A percentile compares a stretch with the other conserved stretches of the same genome.
These are phyloP conservation scores for Neonectria faginata DNA, from an alignment of 2,329 filamentous ascomycete species.

Conservation along the genomic window DNA sequence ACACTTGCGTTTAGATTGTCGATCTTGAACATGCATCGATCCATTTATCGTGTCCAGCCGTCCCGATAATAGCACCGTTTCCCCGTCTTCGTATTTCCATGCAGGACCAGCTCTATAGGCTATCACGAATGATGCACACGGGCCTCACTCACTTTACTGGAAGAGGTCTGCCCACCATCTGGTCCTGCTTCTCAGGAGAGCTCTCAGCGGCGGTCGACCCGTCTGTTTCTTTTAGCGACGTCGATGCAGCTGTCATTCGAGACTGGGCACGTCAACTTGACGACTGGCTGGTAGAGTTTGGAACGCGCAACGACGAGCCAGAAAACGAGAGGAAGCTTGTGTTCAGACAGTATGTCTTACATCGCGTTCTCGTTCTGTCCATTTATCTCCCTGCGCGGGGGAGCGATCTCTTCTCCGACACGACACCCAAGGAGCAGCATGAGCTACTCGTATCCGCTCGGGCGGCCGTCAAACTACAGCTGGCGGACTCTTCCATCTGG, in stretches of 20 bases:
- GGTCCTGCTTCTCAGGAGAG: constrained; percentile 53
- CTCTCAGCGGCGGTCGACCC: constrained; percentile 32
- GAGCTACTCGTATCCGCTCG: constrained; percentile 56
- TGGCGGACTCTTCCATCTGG: constrained; percentile 57
- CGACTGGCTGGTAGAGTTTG: constrained; percentile 56
- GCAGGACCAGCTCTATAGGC: constrained; percentile 54
- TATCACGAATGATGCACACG: constrained; percentile 59
- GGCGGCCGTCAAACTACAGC: constrained; percentile 54
- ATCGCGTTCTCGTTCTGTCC: constrained; percentile 56
- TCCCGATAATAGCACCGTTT: constrained; percentile 55
- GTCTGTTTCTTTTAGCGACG: constrained; percentile 50
- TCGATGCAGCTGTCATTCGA: constrained; percentile 55
- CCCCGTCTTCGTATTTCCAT: constrained; percentile 51
- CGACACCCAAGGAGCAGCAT: constrained; percentile 54
- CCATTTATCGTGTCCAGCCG: constrained; percentile 55
- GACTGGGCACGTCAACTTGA: constrained; percentile 57
- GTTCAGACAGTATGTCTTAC: constrained; percentile 56
- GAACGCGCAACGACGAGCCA: constrained; percentile 45
- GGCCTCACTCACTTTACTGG: constrained; percentile 57
- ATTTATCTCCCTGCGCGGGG: constrained; percentile 57
- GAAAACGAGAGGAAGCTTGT: constrained; percentile 52
- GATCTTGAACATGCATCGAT: constrained; percentile 58
- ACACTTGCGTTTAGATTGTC: constrained; percentile 48
- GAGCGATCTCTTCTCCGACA: constrained; percentile 53
- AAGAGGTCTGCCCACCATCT: constrained; percentile 55